Evolutionary conservation across 371 early-diverging fungal species (phyloP).

Genomic region (Conidiobolus incongruus): DNA sequence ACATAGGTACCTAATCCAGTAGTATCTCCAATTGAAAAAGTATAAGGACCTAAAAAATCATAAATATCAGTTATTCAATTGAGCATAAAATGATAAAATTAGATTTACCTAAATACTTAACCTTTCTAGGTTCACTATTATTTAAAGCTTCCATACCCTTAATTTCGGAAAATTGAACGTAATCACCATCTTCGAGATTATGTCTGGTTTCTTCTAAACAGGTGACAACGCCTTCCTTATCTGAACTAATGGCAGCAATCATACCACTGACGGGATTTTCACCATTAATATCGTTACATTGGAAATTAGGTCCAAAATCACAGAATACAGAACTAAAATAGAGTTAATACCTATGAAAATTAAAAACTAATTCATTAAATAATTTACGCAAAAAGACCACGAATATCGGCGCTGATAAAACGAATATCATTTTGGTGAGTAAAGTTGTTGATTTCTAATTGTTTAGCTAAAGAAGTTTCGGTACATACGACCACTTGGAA

Average conservation of each 20-base stretch:
- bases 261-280: constrained; percentile 87
- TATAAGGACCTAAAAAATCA: constrained; percentile 70
- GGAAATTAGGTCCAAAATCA: constrained; percentile 89
- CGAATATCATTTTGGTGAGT: constrained; percentile 67
- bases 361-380: neutral
- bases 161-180: constrained; percentile 82
- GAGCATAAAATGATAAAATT: constrained; percentile 20
- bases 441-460: constrained; percentile 74
- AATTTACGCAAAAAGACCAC: constrained; percentile 85
- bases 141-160: constrained; percentile 84
- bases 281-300: constrained; percentile 82
- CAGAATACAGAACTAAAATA: constrained; percentile 41
- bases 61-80: neutral
- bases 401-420: constrained; percentile 81
- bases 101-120: too few species aligned
- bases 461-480: constrained; percentile 46
- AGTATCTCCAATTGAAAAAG: constrained; percentile 88
- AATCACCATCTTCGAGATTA: constrained; percentile 90
- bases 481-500: constrained; percentile 80
- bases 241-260: constrained; percentile 61
- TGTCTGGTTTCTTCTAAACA: constrained; percentile 92
- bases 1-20: constrained; percentile 41
- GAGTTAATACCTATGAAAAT: too few species aligned
- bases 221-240: constrained; percentile 75
- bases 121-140: constrained; percentile 46